Evolutionary conservation across 140 eudicot genomes (phyloP), one percentile per base, ranked within the genome.

Genomic region (Stevia rebaudiana): DNA sequence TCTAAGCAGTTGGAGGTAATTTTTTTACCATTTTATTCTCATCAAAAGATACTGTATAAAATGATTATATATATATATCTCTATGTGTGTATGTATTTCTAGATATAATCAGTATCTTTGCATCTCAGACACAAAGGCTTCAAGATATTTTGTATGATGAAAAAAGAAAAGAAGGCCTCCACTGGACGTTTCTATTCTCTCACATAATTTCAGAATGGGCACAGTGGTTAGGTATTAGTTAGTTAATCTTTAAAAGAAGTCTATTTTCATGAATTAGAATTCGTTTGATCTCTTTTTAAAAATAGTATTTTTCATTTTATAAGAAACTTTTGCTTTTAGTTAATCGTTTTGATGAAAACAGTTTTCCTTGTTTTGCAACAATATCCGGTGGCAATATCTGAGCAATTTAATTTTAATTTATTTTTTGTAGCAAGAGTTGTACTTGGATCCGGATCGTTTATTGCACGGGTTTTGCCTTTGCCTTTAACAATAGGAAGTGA

Each of bases 121-220:
- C 41, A 21, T 58, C 50, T 35, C 58, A 90, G 95, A 84, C 70
- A 41, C 68, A 37, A 47, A 66, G 68, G 52, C 76, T 76, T 53
- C 84, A 44, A 65, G 84, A 65, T 40, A 62, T 82, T 68, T 61
- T 76, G 80, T 83, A 83, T 37, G 99, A 94, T 41, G 84, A 80
- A 42, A 74, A 66, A 66, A 66, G 67, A 71, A 83, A 77, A 80
- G 95, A 68, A 68, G 74, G 40, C 39, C 80, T 68, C 66, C 99
- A 94, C 52, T 94, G 99, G 99, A 68, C 88, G 3, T 58, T 94
- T 69, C 50, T 94, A 7, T 94, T 94, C 61, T 88, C 95, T 48
- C 76, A 83, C 49, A 39, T 94, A 55, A 76, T 94, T 72, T 82
- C 90, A 10, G 94, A 94, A 63, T 94, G 95, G 99, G 97, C 99